Evolutionary conservation across 2,329 filamentous ascomycete genomes (phyloP).

Genomic region (Nakataea oryzae): DNA sequence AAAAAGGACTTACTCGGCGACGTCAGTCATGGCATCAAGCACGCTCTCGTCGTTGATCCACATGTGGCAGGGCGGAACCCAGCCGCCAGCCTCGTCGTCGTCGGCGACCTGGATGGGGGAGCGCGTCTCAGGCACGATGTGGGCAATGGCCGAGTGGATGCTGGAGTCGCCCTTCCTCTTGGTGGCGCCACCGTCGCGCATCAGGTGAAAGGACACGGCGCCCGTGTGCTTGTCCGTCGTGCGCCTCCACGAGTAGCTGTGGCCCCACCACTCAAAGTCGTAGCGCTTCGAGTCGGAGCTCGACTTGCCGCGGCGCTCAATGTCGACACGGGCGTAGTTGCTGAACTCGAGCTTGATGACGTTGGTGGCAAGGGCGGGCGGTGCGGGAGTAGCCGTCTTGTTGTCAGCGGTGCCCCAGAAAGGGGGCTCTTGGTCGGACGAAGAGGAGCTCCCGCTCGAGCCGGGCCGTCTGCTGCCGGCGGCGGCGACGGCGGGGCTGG

Average conservation of each 20-base stretch:
- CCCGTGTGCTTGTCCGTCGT: slow-evolving; percentile 57
- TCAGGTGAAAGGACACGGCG: slow-evolving; percentile 69
- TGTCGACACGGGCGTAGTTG: slow-evolving; percentile 88
- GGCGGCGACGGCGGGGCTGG: slow-evolving; percentile 14
- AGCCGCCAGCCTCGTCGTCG: slow-evolving; percentile 71
- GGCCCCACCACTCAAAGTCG: slow-evolving; percentile 90
- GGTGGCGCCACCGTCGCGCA: slow-evolving; percentile 48
- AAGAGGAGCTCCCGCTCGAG: slow-evolving; percentile 21
- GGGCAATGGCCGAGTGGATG: slow-evolving; percentile 52
- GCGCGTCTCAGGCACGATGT: slow-evolving; percentile 73
- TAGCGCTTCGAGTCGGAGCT: slow-evolving; percentile 64
- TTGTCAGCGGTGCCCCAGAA: slow-evolving; percentile 8
- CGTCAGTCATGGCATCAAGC: slow-evolving; percentile 61
- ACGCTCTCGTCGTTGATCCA: slow-evolving; percentile 72
- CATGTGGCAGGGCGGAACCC: slow-evolving; percentile 84
- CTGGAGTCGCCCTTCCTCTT: slow-evolving; percentile 16
- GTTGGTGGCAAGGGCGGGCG: slow-evolving; percentile 47
- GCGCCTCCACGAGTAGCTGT: slow-evolving; percentile 75
- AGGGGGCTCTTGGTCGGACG: slow-evolving; percentile 19
- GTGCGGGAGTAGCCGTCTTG: slow-evolving; percentile 16
- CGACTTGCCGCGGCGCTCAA: slow-evolving; percentile 56
- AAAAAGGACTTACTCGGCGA: slow-evolving; percentile 62
- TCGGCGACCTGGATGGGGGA: slow-evolving; percentile 58
- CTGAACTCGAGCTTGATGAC: slow-evolving; percentile 87
- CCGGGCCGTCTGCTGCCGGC: slow-evolving; percentile 3